phyloP scores from a whole-genome alignment of 805 yeast genomes.

The Kuraishia cidri region DNA sequence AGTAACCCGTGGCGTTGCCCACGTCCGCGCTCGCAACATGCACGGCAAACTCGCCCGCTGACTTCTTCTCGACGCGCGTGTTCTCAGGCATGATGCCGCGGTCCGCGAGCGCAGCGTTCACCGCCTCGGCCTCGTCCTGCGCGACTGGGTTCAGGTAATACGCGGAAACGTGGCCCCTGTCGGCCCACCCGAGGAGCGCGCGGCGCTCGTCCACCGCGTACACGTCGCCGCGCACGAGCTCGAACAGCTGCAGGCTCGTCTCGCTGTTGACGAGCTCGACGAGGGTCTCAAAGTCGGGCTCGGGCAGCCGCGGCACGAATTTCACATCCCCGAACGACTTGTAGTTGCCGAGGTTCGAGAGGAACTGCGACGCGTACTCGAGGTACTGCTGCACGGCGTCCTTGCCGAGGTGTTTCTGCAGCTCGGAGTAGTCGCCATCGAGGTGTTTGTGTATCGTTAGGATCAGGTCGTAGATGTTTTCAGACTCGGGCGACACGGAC shows the following conservation, averaged over 20 bases:
- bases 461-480: constrained; percentile 63
- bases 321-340: constrained; percentile 87
- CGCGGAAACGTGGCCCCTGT: constrained; percentile 63
- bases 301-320: constrained; percentile 59
- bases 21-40: constrained; percentile 58
- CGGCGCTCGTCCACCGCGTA: constrained; percentile 39
- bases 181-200: constrained; percentile 69
- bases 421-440: constrained; percentile 34
- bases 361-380: constrained; percentile 69
- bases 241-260: constrained; percentile 23
- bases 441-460: constrained; percentile 45
- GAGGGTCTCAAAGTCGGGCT: constrained; percentile 38
- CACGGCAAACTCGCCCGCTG: constrained; percentile 40
- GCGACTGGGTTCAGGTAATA: constrained; percentile 59
- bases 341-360: constrained; percentile 69
- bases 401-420: constrained; percentile 23
- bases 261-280: constrained; percentile 30
- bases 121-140: constrained; percentile 52
- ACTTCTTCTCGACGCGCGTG: constrained; percentile 58
- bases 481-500: constrained; percentile 79
- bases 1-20: constrained; percentile 37
- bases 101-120: constrained; percentile 58
- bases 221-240: constrained; percentile 34
- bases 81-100: constrained; percentile 69
- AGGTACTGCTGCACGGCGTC: constrained; percentile 37